Conservation (phyloP, 2,329 filamentous ascomycete species). For the Colletotrichum sp. region DNA sequence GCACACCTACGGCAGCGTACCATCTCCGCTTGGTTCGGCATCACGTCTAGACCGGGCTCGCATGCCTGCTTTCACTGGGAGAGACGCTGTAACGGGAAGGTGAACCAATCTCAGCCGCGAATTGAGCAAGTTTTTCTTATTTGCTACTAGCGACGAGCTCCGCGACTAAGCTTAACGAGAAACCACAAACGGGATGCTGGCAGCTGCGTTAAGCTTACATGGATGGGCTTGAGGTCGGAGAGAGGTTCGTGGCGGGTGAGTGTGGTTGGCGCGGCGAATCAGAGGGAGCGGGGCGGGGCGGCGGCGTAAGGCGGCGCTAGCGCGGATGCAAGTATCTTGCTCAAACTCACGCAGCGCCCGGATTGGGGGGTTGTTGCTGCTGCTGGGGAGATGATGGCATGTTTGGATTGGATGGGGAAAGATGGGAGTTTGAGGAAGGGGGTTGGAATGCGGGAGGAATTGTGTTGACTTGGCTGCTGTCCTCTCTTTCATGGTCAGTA, state of each 20-base stretch:
- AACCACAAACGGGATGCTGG: not conserved
- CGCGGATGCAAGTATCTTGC: constrained; percentile 24
- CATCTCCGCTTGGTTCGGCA: not conserved
- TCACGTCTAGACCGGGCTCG: not conserved
- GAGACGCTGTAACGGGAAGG: not conserved
- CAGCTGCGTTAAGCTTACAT: not conserved
- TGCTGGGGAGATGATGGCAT: not conserved
- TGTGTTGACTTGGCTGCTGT: not conserved
- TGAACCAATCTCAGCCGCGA: constrained; percentile 21
- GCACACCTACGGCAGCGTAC: not conserved
- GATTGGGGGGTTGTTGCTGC: not conserved
- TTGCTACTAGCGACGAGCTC: not conserved
- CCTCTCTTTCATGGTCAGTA: no score
- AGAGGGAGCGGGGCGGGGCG: constrained; percentile 3
- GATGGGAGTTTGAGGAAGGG: not conserved
- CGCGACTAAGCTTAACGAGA: not conserved
- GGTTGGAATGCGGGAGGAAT: not conserved
- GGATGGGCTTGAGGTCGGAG: not conserved
- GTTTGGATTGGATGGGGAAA: not conserved
- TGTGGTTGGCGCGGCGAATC: constrained; percentile 7
- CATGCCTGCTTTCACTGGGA: not conserved
- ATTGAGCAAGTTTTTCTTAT: constrained; percentile 28
- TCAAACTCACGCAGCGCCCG: constrained; percentile 23
- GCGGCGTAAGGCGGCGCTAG: constrained; percentile 10
- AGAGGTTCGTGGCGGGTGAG: constrained; percentile 4